Evolutionary conservation across 805 yeast genomes (phyloP).

Genomic region (Ogataea pini): DNA sequence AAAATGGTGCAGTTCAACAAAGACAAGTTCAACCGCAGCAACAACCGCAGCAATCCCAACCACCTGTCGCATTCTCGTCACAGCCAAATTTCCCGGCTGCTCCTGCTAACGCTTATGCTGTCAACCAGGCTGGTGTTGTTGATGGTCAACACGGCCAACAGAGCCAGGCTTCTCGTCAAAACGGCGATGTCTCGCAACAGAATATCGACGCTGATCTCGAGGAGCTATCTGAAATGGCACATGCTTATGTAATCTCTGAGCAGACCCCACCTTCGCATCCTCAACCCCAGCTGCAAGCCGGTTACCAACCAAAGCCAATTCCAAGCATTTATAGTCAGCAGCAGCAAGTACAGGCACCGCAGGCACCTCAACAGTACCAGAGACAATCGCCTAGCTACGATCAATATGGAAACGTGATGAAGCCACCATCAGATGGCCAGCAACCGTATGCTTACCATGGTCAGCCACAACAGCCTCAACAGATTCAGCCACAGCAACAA

Average conservation of each 20-base stretch:
- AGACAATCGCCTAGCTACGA: constrained; percentile 20
- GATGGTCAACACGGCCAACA: constrained; percentile 15
- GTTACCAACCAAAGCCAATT: constrained; percentile 23
- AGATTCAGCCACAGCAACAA: constrained; percentile 6
- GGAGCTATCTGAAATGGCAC: constrained; percentile 36
- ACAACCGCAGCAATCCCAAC: background rate
- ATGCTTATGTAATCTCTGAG: constrained; percentile 30
- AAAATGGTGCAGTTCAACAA: constrained; percentile 17
- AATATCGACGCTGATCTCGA: constrained; percentile 32
- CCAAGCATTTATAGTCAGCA: constrained; percentile 24
- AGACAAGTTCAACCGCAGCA: constrained; percentile 6
- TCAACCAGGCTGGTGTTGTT: constrained; percentile 8
- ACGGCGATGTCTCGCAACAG: constrained; percentile 13
- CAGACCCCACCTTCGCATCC: constrained; percentile 25
- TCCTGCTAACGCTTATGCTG: background rate
- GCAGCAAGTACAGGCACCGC: constrained; percentile 21
- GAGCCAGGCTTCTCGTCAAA: constrained; percentile 15
- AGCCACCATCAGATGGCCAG: constrained; percentile 18
- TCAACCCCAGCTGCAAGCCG: constrained; percentile 20
- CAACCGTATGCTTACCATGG: constrained; percentile 12
- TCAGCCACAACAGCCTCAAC: constrained; percentile 10
- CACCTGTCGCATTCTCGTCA: constrained; percentile 3
- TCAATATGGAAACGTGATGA: constrained; percentile 23
- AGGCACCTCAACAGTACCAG: constrained; percentile 6
- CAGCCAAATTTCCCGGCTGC: constrained; percentile 7